A percentile compares a stretch with the other conserved stretches of the same genome.
Evolutionary conservation across 1,139 yeast genomes (phyloP).

Genomic region (Hyphopichia burtonii): DNA sequence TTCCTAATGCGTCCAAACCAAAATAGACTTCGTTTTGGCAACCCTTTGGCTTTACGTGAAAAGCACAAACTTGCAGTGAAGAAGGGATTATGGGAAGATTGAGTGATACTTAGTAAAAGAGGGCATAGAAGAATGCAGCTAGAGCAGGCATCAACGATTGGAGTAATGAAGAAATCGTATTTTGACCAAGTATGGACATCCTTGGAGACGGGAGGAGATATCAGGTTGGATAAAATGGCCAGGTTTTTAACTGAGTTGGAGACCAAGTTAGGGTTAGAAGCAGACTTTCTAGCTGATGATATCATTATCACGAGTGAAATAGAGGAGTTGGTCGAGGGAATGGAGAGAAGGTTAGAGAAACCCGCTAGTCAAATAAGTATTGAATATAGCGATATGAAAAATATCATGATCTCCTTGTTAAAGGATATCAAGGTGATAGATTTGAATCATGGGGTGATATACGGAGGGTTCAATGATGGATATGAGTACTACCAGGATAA

Average conservation of each 20-base stretch:
- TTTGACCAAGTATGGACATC: background rate
- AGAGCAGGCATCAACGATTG: too few relatives aligned
- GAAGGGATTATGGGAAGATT: background rate
- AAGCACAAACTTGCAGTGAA: background rate
- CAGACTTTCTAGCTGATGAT: background rate
- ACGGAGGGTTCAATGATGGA: constrained; percentile 1
- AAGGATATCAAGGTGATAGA: constrained; percentile 2
- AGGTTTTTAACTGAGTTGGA: background rate
- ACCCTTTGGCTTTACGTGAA: background rate
- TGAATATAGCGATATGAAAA: background rate
- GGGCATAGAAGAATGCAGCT: too few relatives aligned
- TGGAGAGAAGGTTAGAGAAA: background rate
- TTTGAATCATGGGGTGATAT: background rate
- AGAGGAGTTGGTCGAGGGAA: background rate
- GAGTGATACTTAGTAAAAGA: too few relatives aligned
- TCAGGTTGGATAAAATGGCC: background rate
- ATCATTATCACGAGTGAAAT: background rate
- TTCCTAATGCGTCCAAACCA: background rate
- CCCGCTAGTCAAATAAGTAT: background rate
- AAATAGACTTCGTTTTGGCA: background rate
- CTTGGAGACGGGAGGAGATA: too few relatives aligned
- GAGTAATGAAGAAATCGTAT: background rate
- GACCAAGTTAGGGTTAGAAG: background rate
- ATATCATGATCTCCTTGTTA: background rate
- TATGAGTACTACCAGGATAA: background rate